phyloP scores from a whole-genome alignment of 2,329 filamentous ascomycete genomes.

The Coccinonectria pachysandricola region DNA sequence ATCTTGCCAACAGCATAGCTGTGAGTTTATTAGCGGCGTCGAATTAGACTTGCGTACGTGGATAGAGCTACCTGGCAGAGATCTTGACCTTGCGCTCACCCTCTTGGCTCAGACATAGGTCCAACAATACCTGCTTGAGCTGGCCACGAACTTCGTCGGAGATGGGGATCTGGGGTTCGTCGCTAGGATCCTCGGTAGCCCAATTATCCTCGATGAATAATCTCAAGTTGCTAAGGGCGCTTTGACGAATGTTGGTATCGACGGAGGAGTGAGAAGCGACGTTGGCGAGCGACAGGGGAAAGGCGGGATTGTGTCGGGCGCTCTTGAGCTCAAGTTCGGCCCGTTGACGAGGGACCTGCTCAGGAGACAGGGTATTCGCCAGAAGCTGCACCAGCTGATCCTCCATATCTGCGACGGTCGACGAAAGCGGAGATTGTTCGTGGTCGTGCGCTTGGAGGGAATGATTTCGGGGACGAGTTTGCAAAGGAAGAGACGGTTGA shows the following conservation, averaged over 20 bases:
- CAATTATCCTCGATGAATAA: slow-evolving; percentile 78
- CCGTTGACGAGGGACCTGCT: slow-evolving; percentile 67
- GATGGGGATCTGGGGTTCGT: slow-evolving; percentile 51
- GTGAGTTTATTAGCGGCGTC: too few species aligned
- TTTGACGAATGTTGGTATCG: slow-evolving; percentile 67
- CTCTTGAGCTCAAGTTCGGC: slow-evolving; percentile 76
- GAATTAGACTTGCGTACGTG: too few species aligned
- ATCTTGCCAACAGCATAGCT: slow-evolving; percentile 83
- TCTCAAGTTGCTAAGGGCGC: slow-evolving; percentile 69
- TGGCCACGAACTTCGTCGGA: slow-evolving; percentile 62
- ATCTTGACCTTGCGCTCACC: slow-evolving; percentile 79
- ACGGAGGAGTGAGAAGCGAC: slow-evolving; percentile 70
- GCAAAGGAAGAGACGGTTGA: too few species aligned
- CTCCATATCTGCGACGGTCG: slow-evolving; percentile 56
- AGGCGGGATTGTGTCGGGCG: slow-evolving; percentile 58
- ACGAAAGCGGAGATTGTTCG: too few species aligned
- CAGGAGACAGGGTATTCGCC: slow-evolving; percentile 70
- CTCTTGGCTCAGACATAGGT: slow-evolving; percentile 63
- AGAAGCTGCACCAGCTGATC: slow-evolving; percentile 84
- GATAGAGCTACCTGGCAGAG: slow-evolving; percentile 63
- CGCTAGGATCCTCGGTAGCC: slow-evolving; percentile 65
- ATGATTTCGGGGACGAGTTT: too few species aligned
- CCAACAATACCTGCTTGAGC: slow-evolving; percentile 64
- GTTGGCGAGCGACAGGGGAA: slow-evolving; percentile 68
- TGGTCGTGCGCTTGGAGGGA: too few species aligned